Evolutionary conservation across 148 eudicot genomes (phyloP).

Genomic region (Arctostaphylos glauca): DNA sequence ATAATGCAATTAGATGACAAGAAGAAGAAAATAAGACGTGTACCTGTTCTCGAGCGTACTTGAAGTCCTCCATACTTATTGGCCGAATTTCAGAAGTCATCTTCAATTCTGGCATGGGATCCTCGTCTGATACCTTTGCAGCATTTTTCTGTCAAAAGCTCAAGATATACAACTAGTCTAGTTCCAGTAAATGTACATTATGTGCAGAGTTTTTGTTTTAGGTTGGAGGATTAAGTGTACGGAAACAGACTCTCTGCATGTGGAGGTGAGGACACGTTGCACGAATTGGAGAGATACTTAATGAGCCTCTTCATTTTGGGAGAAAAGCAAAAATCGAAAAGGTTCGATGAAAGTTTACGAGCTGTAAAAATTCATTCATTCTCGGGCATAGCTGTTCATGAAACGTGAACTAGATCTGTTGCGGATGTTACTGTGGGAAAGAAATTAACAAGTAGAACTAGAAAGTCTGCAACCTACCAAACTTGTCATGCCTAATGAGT

Average conservation of each 20-base stretch:
- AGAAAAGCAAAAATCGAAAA: no score
- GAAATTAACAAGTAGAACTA: no score
- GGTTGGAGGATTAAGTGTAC: neutral
- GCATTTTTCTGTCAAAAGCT: conserved; percentile 49
- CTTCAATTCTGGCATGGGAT: conserved; percentile 41
- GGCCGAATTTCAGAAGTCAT: neutral
- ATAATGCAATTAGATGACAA: neutral
- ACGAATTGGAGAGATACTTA: neutral
- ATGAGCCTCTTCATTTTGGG: neutral
- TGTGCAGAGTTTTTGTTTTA: neutral
- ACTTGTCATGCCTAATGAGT: no score
- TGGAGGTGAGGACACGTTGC: neutral
- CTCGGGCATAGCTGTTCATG: no score
- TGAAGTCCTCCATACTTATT: conserved; percentile 9
- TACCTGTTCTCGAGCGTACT: conserved; percentile 20
- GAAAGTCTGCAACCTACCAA: no score
- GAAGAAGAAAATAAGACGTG: neutral
- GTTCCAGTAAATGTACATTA: neutral
- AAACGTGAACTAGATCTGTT: no score
- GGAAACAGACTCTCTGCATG: neutral
- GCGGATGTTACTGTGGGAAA: no score
- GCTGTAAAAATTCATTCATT: no score
- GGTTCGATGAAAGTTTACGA: no score
- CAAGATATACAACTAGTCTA: conserved; percentile 4
- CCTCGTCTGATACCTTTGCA: conserved; percentile 54